Conservation (phyloP, 2,329 filamentous ascomycete species). For the Rhexocercosporidium sp. region DNA sequence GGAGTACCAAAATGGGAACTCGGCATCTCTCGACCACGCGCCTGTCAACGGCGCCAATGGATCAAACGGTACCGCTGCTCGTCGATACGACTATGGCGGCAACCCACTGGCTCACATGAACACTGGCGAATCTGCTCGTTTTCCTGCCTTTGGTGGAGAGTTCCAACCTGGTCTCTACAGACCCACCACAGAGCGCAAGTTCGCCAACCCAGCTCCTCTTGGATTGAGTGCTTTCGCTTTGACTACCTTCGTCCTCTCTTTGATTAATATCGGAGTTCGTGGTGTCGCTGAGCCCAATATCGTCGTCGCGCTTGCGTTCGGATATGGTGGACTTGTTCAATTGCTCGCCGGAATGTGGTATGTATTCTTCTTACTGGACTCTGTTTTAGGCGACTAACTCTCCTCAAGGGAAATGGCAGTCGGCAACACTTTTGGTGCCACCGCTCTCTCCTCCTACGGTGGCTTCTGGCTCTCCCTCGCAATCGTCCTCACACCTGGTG, state of each 20-base stretch:
- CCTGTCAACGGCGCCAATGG: conserved; percentile 8
- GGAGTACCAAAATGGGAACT: conserved; percentile 27
- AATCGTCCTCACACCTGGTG: conserved; percentile 62
- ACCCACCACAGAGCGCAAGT: conserved; percentile 55
- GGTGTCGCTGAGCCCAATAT: conserved; percentile 55
- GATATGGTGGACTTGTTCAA: conserved; percentile 71
- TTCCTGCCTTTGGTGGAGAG: conserved; percentile 62
- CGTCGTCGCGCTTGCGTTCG: conserved; percentile 60
- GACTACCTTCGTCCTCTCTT: conserved; percentile 65
- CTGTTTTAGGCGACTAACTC: neutral
- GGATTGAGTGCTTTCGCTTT: conserved; percentile 66
- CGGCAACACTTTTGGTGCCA: conserved; percentile 68
- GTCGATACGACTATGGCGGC: conserved; percentile 40
- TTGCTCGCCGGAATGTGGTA: conserved; percentile 72
- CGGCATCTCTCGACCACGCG: conserved; percentile 31
- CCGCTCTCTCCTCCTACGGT: conserved; percentile 65
- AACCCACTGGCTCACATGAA: conserved; percentile 55
- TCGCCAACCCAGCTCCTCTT: conserved; percentile 65
- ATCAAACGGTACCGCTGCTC: neutral
- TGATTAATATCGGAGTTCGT: conserved; percentile 59
- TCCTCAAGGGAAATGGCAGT: conserved; percentile 62
- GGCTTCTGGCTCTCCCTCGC: conserved; percentile 66
- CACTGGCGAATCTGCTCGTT: conserved; percentile 47
- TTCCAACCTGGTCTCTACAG: conserved; percentile 65
- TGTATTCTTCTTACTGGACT: conserved; percentile 22